Conservation (phyloP, 306 rosid genomes). For the Begonia loranthoides region DNA sequence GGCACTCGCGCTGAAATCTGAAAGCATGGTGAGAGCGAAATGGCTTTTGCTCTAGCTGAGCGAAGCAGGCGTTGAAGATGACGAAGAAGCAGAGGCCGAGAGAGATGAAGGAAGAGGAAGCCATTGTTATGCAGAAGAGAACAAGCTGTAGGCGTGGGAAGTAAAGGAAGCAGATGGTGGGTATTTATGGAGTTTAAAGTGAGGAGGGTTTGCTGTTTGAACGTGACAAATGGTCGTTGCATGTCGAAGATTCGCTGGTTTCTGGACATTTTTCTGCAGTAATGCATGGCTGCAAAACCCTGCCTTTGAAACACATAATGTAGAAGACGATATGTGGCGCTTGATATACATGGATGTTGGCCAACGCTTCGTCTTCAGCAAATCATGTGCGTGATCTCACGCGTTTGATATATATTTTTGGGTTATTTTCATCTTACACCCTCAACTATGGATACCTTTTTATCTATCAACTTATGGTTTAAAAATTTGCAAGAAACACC, state of each 20-base stretch:
- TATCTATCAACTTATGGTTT: too few relatives aligned
- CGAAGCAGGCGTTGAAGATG: conserved; percentile 11
- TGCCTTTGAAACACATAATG: conserved; percentile 4
- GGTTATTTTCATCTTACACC: too few relatives aligned
- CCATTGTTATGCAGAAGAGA: conserved; percentile 4
- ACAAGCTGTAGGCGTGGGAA: not conserved
- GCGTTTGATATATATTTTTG: too few relatives aligned
- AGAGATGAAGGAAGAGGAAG: conserved; percentile 7
- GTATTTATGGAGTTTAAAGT: conserved; percentile 7
- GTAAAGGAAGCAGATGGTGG: not conserved
- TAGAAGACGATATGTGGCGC: too few relatives aligned
- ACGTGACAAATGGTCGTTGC: conserved; percentile 8
- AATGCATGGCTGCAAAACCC: conserved; percentile 9
- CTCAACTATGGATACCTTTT: too few relatives aligned
- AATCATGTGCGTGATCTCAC: too few relatives aligned
- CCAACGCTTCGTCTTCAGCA: too few relatives aligned
- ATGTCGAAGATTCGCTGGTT: not conserved
- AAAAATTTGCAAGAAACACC: too few relatives aligned
- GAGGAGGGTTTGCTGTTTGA: not conserved
- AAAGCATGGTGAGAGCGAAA: conserved; percentile 3
- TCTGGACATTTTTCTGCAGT: conserved; percentile 2
- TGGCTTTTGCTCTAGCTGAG: conserved; percentile 3
- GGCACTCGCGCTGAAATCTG: conserved; percentile 8
- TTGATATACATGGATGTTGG: too few relatives aligned
- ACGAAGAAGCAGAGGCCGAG: conserved; percentile 7